Conservation (phyloP, 2,329 filamentous ascomycete genomes). For the Paecilomyces formosus region DNA sequence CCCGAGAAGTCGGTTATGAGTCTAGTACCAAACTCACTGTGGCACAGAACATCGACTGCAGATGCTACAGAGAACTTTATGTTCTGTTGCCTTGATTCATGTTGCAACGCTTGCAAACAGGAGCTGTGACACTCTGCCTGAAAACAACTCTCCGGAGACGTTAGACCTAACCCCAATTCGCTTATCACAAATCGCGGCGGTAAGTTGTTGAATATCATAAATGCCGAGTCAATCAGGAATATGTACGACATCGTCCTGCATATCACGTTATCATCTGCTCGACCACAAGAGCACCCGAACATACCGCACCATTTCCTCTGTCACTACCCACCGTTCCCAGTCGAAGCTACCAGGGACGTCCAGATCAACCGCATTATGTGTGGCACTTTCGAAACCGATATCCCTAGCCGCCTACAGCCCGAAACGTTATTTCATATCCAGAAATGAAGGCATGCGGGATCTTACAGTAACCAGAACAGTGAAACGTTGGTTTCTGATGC, state of each 20-base stretch:
- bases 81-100: not conserved
- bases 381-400: not conserved
- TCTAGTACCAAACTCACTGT: not conserved
- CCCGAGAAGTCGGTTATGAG: not conserved
- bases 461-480: constrained; percentile 16
- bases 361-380: not conserved
- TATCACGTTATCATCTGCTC: not conserved
- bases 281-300: not conserved
- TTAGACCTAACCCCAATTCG: constrained; percentile 18
- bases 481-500: constrained; percentile 14
- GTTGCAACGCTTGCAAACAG: not conserved
- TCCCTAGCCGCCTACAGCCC: not conserved
- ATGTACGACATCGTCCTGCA: constrained; percentile 17
- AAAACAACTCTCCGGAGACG: constrained; percentile 19
- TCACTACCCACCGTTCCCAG: constrained; percentile 1
- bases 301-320: constrained; percentile 20
- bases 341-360: not conserved
- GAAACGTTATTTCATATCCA: not conserved
- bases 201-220: constrained; percentile 21
- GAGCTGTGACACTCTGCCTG: constrained; percentile 10
- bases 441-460: not conserved
- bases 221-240: constrained; percentile 20
- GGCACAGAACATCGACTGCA: not conserved
- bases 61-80: not conserved
- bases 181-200: constrained; percentile 18